Conservation (phyloP, 768 basidiomycete species). For the Atractiella rhizophila region DNA sequence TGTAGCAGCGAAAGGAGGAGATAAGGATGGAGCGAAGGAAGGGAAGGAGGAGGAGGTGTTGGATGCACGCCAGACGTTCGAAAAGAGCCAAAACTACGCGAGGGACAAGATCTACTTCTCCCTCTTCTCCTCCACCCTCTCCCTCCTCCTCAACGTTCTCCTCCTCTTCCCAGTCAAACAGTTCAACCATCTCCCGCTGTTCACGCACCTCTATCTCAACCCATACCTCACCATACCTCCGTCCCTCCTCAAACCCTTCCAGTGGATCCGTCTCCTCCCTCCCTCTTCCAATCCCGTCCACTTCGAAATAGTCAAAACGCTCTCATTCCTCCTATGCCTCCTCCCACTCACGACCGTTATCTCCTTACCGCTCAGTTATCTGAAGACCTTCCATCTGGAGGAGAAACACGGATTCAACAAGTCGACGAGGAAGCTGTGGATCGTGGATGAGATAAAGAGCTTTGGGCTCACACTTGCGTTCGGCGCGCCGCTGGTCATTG, state of each 20-base stretch:
- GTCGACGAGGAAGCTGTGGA: constrained; percentile 46
- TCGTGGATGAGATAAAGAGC: constrained; percentile 57
- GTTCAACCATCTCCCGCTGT: too few relatives aligned
- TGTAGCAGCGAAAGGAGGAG: too few relatives aligned
- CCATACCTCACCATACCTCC: too few relatives aligned
- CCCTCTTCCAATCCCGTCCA: background rate
- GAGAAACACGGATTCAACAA: constrained; percentile 89
- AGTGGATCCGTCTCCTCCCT: background rate
- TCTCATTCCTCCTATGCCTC: background rate
- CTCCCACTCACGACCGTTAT: constrained; percentile 21
- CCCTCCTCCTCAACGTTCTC: background rate
- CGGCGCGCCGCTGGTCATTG: too few relatives aligned
- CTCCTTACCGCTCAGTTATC: constrained; percentile 51
- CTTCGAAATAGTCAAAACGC: background rate
- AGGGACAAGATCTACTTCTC: constrained; percentile 68
- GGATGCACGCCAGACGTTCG: constrained; percentile 35
- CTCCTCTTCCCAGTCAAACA: too few relatives aligned
- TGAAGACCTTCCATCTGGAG: constrained; percentile 76
- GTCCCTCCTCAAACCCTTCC: too few relatives aligned
- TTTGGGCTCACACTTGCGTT: constrained; percentile 34
- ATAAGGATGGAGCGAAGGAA: too few relatives aligned
- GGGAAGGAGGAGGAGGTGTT: too few relatives aligned
- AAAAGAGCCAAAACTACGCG: constrained; percentile 75
- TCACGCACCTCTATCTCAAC: too few relatives aligned
- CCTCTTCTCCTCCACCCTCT: constrained; percentile 1